These are phyloP conservation scores for Senna tora DNA, from an alignment of 306 rosid genomes.

Conservation along the genomic window DNA sequence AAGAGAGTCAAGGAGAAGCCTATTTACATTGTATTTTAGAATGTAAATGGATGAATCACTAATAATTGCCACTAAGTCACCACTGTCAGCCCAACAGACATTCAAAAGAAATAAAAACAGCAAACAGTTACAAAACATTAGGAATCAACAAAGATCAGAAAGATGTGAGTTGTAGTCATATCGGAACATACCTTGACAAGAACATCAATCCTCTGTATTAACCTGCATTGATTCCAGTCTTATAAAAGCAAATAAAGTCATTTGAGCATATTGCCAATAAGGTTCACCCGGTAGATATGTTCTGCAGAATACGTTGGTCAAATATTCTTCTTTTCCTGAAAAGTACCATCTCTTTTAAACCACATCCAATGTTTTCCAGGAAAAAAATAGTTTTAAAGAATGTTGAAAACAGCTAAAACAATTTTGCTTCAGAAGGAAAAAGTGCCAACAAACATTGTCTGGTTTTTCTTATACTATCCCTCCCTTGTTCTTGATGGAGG, in stretches of 20 bases:
- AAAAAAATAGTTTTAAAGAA: neutral
- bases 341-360: constrained; percentile 18
- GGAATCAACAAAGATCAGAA: neutral
- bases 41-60: constrained; percentile 67
- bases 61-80: constrained; percentile 61
- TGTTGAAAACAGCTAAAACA: neutral
- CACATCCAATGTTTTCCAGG: neutral
- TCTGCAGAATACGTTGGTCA: constrained; percentile 68
- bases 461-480: no score
- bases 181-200: constrained; percentile 58
- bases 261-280: constrained; percentile 65
- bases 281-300: constrained; percentile 55
- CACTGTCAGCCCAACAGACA: constrained; percentile 70
- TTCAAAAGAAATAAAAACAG: constrained; percentile 44
- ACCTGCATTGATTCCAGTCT: constrained; percentile 66
- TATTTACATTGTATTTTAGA: constrained; percentile 61
- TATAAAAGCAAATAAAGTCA: constrained; percentile 69
- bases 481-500: constrained; percentile 8
- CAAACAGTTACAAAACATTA: neutral
- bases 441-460: neutral
- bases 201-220: constrained; percentile 67
- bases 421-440: neutral
- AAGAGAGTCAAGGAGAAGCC: neutral
- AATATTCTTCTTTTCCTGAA: constrained; percentile 64
- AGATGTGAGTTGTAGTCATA: constrained; percentile 5